Conservation (phyloP, 495 filamentous ascomycete genomes). For the Xanthoparmelia taractica region DNA sequence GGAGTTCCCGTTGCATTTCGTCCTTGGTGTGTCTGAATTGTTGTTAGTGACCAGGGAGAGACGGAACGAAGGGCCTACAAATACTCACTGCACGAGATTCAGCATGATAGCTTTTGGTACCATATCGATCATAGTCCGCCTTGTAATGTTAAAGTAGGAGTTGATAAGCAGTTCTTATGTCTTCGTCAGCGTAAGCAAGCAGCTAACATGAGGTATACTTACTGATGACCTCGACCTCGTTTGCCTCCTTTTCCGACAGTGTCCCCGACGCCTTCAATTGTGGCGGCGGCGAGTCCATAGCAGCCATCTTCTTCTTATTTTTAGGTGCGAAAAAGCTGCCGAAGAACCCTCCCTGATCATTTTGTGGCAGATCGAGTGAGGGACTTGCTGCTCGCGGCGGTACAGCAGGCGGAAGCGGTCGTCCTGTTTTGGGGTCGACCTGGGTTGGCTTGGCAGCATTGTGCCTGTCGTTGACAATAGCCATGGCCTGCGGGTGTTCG, state of each 20-base stretch:
- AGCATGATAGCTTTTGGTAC: slow-evolving; percentile 99
- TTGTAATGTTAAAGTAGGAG: slow-evolving; percentile 97
- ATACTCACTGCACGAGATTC: slow-evolving; percentile 80
- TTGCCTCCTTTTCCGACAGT: slow-evolving; percentile 80
- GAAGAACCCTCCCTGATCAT: slow-evolving; percentile 74
- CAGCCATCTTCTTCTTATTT: slow-evolving; percentile 99
- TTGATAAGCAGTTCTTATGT: slow-evolving; percentile 78
- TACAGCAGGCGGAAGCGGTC: slow-evolving; percentile 65
- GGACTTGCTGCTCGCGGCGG: slow-evolving; percentile 65
- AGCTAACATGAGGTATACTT: slow-evolving; percentile 38
- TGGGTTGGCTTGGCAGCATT: slow-evolving; percentile 68
- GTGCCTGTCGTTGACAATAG: slow-evolving; percentile 84
- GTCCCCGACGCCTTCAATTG: slow-evolving; percentile 88
- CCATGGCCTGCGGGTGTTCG: slow-evolving; percentile 62
- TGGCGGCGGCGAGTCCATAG: slow-evolving; percentile 93
- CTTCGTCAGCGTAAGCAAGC: slow-evolving; percentile 16
- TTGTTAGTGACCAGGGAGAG: slow-evolving; percentile 16
- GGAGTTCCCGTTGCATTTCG: slow-evolving; percentile 94
- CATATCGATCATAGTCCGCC: slow-evolving; percentile 99
- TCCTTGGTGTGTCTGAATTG: slow-evolving; percentile 76
- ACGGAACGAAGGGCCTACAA: neutral
- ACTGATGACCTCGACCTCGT: slow-evolving; percentile 99
- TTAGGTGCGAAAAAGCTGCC: slow-evolving; percentile 95
- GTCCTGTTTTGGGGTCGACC: slow-evolving; percentile 98
- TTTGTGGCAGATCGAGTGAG: slow-evolving; percentile 46